These are phyloP conservation scores for Phytophthora pluvialis DNA, from an alignment of 352 stramenopile genomes.

Conservation along the genomic window DNA sequence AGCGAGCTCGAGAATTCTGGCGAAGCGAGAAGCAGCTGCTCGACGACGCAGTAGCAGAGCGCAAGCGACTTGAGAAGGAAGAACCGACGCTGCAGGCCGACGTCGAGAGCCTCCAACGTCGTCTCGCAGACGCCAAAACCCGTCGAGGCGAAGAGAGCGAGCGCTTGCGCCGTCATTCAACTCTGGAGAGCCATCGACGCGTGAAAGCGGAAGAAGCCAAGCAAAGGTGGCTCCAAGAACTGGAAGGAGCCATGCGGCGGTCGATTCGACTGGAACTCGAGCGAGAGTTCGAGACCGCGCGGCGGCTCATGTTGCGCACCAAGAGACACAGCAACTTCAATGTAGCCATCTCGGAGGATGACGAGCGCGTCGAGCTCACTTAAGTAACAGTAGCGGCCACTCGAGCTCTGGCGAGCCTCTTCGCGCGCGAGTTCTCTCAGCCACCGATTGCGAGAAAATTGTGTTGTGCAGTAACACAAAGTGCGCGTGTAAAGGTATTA, in stretches of 20 bases:
- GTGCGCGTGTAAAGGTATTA: too few species aligned
- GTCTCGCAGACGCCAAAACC: conserved; percentile 35
- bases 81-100: conserved; percentile 38
- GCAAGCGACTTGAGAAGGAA: conserved; percentile 36
- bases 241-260: conserved; percentile 51
- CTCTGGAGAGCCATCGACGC: conserved; percentile 48
- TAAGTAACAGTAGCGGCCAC: too few species aligned
- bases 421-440: too few species aligned
- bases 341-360: conserved; percentile 32
- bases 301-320: conserved; percentile 46
- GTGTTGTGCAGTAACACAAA: too few species aligned
- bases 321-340: conserved; percentile 31
- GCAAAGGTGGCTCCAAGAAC: conserved; percentile 42
- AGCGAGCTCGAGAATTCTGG: conserved; percentile 31
- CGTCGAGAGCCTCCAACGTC: conserved; percentile 37
- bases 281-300: conserved; percentile 57
- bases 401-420: too few species aligned
- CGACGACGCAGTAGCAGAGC: conserved; percentile 17
- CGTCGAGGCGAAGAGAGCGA: conserved; percentile 47
- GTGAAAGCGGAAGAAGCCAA: conserved; percentile 57
- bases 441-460: too few species aligned
- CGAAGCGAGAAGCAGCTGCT: conserved; percentile 28
- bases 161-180: conserved; percentile 53
- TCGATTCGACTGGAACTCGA: conserved; percentile 73
- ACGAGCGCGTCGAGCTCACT: conserved; percentile 30